Percentiles rank a stretch among this genome's conserved stretches.
These are phyloP conservation scores for Xylaria sp. DNA, from an alignment of 2,329 filamentous ascomycete genomes.

Conservation along the genomic window DNA sequence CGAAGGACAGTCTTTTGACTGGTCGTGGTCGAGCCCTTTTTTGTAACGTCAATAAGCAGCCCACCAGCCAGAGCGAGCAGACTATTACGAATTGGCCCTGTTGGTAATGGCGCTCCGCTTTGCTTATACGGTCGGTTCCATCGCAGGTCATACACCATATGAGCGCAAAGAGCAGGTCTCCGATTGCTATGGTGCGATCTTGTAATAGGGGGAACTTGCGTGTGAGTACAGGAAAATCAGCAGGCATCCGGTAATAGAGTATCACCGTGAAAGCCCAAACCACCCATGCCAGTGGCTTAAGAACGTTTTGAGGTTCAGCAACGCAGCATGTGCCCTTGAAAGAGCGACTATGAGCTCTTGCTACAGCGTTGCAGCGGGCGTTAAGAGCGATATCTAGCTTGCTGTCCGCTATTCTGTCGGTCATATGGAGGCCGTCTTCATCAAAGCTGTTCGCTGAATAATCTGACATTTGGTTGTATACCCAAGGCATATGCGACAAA, in stretches of 20 bases:
- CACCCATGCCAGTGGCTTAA: slow-evolving; percentile 40
- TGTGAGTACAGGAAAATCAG: slow-evolving; percentile 22
- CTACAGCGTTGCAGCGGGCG: slow-evolving; percentile 54
- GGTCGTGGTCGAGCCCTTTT: neutral
- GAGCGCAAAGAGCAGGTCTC: slow-evolving; percentile 25
- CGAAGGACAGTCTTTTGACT: slow-evolving; percentile 3
- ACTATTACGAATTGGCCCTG: slow-evolving; percentile 31
- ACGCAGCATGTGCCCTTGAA: slow-evolving; percentile 57
- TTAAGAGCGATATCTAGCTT: slow-evolving; percentile 59
- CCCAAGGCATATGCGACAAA: slow-evolving; percentile 51
- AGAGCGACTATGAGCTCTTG: slow-evolving; percentile 43
- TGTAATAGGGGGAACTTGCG: slow-evolving; percentile 2
- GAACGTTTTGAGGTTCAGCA: slow-evolving; percentile 42
- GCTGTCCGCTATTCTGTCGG: slow-evolving; percentile 46
- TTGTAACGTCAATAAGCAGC: slow-evolving; percentile 22
- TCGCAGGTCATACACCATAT: slow-evolving; percentile 57
- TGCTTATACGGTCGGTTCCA: slow-evolving; percentile 56
- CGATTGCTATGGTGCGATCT: slow-evolving; percentile 17
- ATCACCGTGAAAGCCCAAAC: slow-evolving; percentile 34
- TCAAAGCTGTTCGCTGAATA: slow-evolving; percentile 43
- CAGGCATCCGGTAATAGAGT: slow-evolving; percentile 24
- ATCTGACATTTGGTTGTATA: slow-evolving; percentile 52
- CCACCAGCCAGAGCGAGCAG: slow-evolving; percentile 33
- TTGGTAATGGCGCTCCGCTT: slow-evolving; percentile 51
- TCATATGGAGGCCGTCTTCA: slow-evolving; percentile 53